Base-by-base conservation (phyloP, 768 basidiomycete species). In the Amanita jacksonii region DNA sequence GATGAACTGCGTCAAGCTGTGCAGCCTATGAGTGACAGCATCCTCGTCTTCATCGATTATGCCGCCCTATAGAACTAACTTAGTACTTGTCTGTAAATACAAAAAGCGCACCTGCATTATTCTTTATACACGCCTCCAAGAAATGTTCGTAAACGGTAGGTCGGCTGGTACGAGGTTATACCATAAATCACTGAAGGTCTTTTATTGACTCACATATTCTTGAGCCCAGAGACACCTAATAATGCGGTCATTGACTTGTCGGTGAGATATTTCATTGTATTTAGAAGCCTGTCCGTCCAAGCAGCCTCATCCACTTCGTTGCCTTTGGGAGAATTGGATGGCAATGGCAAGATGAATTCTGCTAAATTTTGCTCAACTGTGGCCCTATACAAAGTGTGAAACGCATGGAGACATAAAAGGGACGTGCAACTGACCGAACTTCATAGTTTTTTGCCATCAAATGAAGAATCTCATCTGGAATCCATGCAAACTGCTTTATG, bases 401-500 rank as follows among this genome's bases (percentile, higher is more conserved):
- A 32, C 20, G 20, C 28, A 36, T 13, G 24, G 20, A 22, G 2
- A 22, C 1, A 2, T 19, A 20, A 23, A 12, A 28, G 27, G 27
- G 27, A 40, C 10, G 39, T 7, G 8, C 9, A 25, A 28, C 70
- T 41, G 49, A 84, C 81, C 77, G 75, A 33, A 79, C 69, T 53
- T 88, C 85, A 0, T 59, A 28, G 10, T 67, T 72, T 13, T 71
- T 58, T n/a, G 66, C 61, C 7, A 71, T 66, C 48, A 74, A 71
- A 32, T 70, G 69, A 7, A 93, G 65, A 23, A 98, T 66, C 31
- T 72, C 66, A 20, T 81, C 71, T 0, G 96, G 92, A 49, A 99
- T 97, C 96, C 96, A 99, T 0, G 77, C 79, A 55, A 98, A 97
- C 36, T 93, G 86, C 12, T 66, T 54, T 23, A 82, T 70, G 1